These are phyloP conservation scores for Hansenula lynferdii DNA, from an alignment of 1,139 yeast genomes.

Conservation along the genomic window DNA sequence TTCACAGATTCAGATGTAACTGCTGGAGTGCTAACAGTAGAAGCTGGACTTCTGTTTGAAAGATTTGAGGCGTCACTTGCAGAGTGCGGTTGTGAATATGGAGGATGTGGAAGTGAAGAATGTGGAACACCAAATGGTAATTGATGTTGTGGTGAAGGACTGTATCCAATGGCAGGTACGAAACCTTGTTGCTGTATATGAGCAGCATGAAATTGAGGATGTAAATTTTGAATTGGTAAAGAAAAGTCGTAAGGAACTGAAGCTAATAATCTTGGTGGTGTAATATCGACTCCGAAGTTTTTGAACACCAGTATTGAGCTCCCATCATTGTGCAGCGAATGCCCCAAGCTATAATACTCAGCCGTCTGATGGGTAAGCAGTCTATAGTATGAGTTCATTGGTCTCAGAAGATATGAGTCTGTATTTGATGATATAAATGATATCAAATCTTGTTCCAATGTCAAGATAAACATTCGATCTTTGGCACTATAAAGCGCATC, in stretches of 20 bases:
- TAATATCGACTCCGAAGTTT: constrained; percentile 21
- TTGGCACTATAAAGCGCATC: constrained; percentile 40
- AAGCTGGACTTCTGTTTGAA: neutral
- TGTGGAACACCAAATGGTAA: too few relatives aligned
- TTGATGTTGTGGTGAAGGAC: too few relatives aligned
- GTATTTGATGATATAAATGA: constrained; percentile 29
- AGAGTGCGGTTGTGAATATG: neutral
- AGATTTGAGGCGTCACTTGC: neutral
- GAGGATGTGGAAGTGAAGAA: neutral
- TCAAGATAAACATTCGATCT: constrained; percentile 48
- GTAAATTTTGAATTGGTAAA: constrained; percentile 1
- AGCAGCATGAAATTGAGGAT: constrained; percentile 5
- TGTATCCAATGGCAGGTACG: neutral
- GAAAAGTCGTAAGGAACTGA: constrained; percentile 10
- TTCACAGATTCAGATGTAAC: neutral
- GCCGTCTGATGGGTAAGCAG: constrained; percentile 65
- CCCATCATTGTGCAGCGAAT: constrained; percentile 42
- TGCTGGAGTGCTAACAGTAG: constrained; percentile 4
- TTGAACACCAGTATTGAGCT: constrained; percentile 37
- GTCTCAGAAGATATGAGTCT: constrained; percentile 39
- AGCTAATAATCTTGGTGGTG: constrained; percentile 11
- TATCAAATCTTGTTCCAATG: constrained; percentile 45
- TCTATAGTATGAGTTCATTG: constrained; percentile 66
- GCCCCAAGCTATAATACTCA: constrained; percentile 57
- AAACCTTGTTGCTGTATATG: constrained; percentile 2